These are phyloP conservation scores for Phanerodontia chrysosporium DNA, from an alignment of 768 basidiomycete species.

Conservation along the genomic window DNA sequence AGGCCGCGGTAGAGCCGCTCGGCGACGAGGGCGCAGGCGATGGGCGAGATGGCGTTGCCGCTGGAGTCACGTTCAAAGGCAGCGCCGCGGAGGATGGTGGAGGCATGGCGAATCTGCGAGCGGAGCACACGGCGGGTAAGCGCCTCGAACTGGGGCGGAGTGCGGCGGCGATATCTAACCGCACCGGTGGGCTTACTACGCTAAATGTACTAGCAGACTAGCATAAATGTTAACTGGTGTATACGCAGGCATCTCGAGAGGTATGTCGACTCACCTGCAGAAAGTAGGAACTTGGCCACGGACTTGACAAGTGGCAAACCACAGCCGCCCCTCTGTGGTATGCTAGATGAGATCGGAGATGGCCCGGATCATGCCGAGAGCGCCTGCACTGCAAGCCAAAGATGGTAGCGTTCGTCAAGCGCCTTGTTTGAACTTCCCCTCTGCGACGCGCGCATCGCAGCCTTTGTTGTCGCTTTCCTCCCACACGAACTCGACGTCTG, in stretches of 20 bases:
- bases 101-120: conserved; percentile 12
- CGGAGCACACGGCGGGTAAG: background rate
- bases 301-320: background rate
- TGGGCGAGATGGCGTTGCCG: conserved; percentile 32
- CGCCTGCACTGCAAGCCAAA: background rate
- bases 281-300: too few relatives aligned
- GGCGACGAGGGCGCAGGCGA: conserved; percentile 26
- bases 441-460: background rate
- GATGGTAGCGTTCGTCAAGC: background rate
- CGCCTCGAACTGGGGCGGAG: too few relatives aligned
- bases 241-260: too few relatives aligned
- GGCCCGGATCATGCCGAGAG: background rate
- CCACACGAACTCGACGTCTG: background rate
- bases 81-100: conserved; percentile 51
- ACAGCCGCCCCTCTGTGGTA: background rate
- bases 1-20: conserved; percentile 26
- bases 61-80: conserved; percentile 59
- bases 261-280: too few relatives aligned
- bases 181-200: too few relatives aligned
- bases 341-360: conserved; percentile 1
- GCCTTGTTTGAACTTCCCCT: background rate
- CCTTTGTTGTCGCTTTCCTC: background rate
- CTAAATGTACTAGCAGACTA: too few relatives aligned
- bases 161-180: too few relatives aligned
- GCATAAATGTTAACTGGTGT: too few relatives aligned